phyloP scores from a whole-genome alignment of 176 grass and related monocot genomes.

The Otatea glauca region DNA sequence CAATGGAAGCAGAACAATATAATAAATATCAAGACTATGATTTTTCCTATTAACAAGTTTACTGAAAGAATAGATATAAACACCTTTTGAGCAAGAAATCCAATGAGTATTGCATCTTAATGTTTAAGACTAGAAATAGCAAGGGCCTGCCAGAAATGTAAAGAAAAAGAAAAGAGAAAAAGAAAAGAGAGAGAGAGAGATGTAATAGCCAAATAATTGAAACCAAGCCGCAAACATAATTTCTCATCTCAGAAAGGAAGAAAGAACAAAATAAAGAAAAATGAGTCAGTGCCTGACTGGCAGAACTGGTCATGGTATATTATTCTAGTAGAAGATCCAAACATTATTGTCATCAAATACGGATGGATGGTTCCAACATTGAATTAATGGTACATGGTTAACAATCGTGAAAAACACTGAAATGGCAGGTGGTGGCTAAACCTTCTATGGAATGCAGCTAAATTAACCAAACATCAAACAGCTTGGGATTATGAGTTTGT shows the following conservation, averaged over 20 bases:
- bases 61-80: neutral
- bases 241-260: neutral
- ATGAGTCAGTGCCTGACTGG: no score
- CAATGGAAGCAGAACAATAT: constrained; percentile 6
- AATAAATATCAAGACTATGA: neutral
- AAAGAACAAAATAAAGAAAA: neutral
- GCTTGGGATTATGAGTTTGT: neutral
- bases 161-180: neutral
- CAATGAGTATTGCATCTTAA: no score
- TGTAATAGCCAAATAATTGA: neutral
- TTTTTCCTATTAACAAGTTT: neutral
- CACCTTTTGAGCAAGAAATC: no score
- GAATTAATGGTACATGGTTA: neutral
- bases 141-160: neutral
- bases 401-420: neutral
- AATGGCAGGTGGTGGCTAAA: neutral
- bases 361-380: neutral
- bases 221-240: neutral
- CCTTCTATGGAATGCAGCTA: neutral
- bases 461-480: neutral
- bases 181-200: neutral
- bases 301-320: neutral
- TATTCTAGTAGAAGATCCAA: neutral
- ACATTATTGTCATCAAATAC: neutral
- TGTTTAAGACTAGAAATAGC: neutral